A percentile compares a stretch with the other conserved stretches of the same genome.
These are phyloP conservation scores for Pinus tabuliformis DNA, from an alignment of 75 land plant species.

Conservation along the genomic window DNA sequence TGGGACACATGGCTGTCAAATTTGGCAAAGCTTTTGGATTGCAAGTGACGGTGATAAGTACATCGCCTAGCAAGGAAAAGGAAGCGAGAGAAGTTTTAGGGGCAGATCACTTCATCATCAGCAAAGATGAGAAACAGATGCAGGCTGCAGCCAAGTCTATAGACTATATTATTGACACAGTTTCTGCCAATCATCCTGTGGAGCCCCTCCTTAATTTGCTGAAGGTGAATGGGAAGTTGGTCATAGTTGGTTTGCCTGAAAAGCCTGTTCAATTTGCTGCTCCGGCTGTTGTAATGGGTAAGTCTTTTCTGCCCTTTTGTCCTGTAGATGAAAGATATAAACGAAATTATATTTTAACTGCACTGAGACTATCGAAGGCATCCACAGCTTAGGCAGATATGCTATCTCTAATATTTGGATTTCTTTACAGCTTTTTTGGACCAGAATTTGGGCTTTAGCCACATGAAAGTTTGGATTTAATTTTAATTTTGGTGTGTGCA, in stretches of 20 bases:
- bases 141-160: constrained; percentile 3
- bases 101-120: constrained; percentile 82
- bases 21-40: constrained; percentile 95
- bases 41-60: constrained; percentile 91
- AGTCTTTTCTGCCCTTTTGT: too few relatives aligned
- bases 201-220: constrained; percentile 25
- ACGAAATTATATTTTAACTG: too few relatives aligned
- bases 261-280: constrained; percentile 13
- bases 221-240: constrained; percentile 32
- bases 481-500: constrained; percentile 8
- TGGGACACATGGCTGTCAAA: constrained; percentile 93
- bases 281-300: background rate
- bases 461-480: too few relatives aligned
- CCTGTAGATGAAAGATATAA: too few relatives aligned
- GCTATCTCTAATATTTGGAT: too few relatives aligned
- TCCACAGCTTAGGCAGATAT: too few relatives aligned
- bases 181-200: constrained; percentile 28
- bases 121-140: constrained; percentile 40
- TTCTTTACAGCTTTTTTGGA: too few relatives aligned
- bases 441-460: too few relatives aligned
- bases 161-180: constrained; percentile 48
- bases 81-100: constrained; percentile 84
- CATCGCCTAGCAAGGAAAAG: constrained; percentile 62
- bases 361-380: too few relatives aligned
- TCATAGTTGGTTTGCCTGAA: constrained; percentile 35